These are phyloP conservation scores for Kodamaea derodonti DNA, from an alignment of 1,139 yeast species.

Conservation along the genomic window DNA sequence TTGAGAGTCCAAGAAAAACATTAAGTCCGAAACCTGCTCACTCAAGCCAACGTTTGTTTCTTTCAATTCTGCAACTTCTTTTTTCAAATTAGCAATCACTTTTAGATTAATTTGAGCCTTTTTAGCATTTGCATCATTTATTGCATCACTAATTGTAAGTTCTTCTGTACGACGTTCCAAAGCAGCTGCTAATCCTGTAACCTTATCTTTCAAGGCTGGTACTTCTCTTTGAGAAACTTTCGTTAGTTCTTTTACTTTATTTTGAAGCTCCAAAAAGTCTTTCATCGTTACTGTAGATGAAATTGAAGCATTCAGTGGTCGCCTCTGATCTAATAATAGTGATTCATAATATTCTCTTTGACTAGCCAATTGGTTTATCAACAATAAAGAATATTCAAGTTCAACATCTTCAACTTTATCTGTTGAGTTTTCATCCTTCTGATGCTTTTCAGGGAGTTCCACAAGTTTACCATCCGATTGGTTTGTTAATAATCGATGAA, in stretches of 20 bases:
- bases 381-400: constrained; percentile 73
- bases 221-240: constrained; percentile 24
- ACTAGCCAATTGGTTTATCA: constrained; percentile 81
- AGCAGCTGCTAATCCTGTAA: constrained; percentile 30
- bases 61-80: constrained; percentile 20
- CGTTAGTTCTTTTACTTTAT: constrained; percentile 29
- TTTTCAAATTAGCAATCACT: constrained; percentile 30
- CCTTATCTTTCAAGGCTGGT: constrained; percentile 32
- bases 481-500: constrained; percentile 80
- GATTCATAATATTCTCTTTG: constrained; percentile 82
- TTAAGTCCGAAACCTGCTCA: constrained; percentile 74
- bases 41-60: constrained; percentile 48
- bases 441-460: constrained; percentile 50
- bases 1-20: constrained; percentile 76
- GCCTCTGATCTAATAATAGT: constrained; percentile 44
- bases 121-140: constrained; percentile 54
- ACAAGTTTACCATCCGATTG: constrained; percentile 84
- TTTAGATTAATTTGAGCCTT: constrained; percentile 50
- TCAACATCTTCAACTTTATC: constrained; percentile 54
- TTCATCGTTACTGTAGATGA: constrained; percentile 11
- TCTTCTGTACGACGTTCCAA: constrained; percentile 27
- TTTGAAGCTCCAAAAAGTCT: constrained; percentile 30
- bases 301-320: constrained; percentile 2
- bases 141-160: constrained; percentile 30
- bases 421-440: constrained; percentile 20